Percentiles rank a stretch among this genome's conserved stretches.
Conservation (phyloP, 306 rosid genomes). For the Parietaria judaica region DNA sequence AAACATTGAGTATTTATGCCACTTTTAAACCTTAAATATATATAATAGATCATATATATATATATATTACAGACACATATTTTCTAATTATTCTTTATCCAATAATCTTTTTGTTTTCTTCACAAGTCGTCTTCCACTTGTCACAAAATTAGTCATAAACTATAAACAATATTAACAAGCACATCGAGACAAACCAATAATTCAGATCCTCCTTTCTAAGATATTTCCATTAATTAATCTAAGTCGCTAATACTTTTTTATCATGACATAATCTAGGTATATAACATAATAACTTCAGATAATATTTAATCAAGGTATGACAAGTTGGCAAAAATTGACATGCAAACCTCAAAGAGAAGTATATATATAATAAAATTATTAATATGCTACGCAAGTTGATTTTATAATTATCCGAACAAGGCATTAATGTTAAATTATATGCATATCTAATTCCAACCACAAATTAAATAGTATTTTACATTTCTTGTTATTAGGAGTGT, state of each 20-base stretch:
- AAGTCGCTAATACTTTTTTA: not conserved
- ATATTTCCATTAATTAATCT: slow-evolving; percentile 2
- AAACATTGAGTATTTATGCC: too few species aligned
- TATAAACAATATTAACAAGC: not conserved
- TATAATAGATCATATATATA: too few species aligned
- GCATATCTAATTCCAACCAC: too few species aligned
- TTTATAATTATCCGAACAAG: not conserved
- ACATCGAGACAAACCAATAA: slow-evolving; percentile 4
- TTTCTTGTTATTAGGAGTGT: too few species aligned
- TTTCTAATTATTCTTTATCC: slow-evolving; percentile 1
- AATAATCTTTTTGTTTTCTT: not conserved
- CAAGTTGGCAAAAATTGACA: slow-evolving; percentile 6
- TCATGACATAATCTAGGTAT: too few species aligned
- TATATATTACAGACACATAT: too few species aligned
- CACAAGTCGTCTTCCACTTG: slow-evolving; percentile 26
- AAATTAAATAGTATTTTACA: not conserved
- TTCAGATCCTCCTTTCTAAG: slow-evolving; percentile 9
- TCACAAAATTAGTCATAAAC: not conserved
- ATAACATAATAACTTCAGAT: not conserved
- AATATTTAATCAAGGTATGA: slow-evolving; percentile 1
- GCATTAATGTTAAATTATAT: too few species aligned
- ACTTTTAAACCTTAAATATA: too few species aligned
- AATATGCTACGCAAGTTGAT: not conserved
- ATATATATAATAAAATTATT: not conserved
- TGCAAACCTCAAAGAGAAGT: not conserved